Base-by-base conservation (phyloP, 805 yeast genomes). In the Myxozyma vanderwaltii region DNA sequence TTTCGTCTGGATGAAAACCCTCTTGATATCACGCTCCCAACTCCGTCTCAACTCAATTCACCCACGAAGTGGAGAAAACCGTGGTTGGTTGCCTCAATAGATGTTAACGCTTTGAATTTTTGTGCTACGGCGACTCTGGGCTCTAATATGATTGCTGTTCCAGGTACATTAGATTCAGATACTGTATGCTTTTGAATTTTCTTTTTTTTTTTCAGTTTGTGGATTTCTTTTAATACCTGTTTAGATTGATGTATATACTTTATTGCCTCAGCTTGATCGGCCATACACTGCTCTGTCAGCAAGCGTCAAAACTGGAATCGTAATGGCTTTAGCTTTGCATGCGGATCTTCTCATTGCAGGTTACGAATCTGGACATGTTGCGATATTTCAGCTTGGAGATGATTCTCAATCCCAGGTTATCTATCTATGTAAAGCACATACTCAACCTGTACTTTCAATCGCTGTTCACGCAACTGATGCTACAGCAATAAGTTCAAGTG, bases 91-190 rank as follows among this genome's bases (percentile, higher is more conserved):
- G 56, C 51, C 61, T 78, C 80, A 17, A 76, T 86, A 64, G 91
- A 91, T 4, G 86, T 87, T 44, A 89, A 89, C 70, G 77, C 89
- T 3, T 74, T 89, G 63, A 89, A 88, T 66, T 89, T 86, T 70
- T 81, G 90, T 65, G 83, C 84, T 55, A 83, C 85, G n/a, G 84
- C 79, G 4, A 71, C 79, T 17, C 55, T 50, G 6, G 69, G 70
- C 0, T 68, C 73, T 15, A 64, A 63, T 26, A 35, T 27, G 40
- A 68, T 85, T 4, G 79, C 79, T 0, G 81, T 88, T 0, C 90
- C 96, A 0, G 83, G 86, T 17, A 82, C 90, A 0, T 71, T 77
- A 8, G 82, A 82, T 66, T 84, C 94, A 0, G 82, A 85, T 41
- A 77, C 78, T 35, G 79, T 87, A 54, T n/a, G 58, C 10, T 26